Evolutionary conservation across 495 filamentous ascomycete species (phyloP).

Genomic region (Wilcoxina mikolae): DNA sequence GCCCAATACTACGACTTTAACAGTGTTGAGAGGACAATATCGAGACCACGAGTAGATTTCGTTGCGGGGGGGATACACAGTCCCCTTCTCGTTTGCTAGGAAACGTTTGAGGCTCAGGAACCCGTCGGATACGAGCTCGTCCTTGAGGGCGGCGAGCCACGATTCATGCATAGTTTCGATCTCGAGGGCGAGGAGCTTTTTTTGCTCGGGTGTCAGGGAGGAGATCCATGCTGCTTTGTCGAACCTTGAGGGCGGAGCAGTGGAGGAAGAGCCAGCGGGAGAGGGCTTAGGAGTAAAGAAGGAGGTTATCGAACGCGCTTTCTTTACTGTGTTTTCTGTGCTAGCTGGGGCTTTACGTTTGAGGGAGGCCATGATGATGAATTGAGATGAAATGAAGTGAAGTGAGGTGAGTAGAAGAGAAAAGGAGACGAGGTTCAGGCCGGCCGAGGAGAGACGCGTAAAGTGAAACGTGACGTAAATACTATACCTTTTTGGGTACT

Average conservation of each 20-base stretch:
- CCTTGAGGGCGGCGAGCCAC: constrained; percentile 77
- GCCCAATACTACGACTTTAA: constrained; percentile 80
- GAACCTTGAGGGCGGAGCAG: constrained; percentile 38
- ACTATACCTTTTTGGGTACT: too few relatives aligned
- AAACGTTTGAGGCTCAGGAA: constrained; percentile 84
- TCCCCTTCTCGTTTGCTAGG: constrained; percentile 59
- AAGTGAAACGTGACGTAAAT: too few relatives aligned
- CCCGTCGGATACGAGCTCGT: constrained; percentile 57
- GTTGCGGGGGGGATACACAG: constrained; percentile 63
- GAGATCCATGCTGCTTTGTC: constrained; percentile 78
- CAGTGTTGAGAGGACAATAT: constrained; percentile 70
- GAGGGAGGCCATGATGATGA: constrained; percentile 24
- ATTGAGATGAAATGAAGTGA: too few relatives aligned
- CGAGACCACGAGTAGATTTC: constrained; percentile 97
- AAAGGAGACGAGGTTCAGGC: too few relatives aligned
- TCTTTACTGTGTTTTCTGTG: constrained; percentile 43
- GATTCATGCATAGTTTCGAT: constrained; percentile 80
- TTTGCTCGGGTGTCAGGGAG: constrained; percentile 65
- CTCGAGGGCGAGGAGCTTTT: constrained; percentile 65
- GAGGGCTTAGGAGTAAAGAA: constrained; percentile 39
- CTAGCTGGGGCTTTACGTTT: constrained; percentile 55
- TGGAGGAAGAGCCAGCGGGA: constrained; percentile 10
- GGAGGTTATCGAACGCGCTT: constrained; percentile 51
- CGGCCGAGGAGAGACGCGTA: too few relatives aligned
- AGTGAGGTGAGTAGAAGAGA: too few relatives aligned